Percentiles rank a stretch among this genome's conserved stretches.
Evolutionary conservation across 352 stramenopile genomes (phyloP).

Genomic region (Phytophthora tubulina): DNA sequence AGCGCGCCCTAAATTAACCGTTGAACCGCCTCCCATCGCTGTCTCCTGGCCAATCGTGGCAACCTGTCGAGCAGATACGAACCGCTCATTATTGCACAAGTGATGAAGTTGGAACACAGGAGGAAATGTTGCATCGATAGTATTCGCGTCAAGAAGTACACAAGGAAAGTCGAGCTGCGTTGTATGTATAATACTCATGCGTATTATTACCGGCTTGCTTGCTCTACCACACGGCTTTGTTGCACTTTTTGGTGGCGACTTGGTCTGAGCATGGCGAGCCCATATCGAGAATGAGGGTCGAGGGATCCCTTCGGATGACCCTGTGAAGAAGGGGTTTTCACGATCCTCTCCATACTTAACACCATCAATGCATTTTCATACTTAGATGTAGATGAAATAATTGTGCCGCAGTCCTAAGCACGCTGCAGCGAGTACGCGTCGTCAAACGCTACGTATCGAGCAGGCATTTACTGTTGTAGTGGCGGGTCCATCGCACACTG

Average conservation of each 20-base stretch:
- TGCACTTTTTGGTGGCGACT: constrained; percentile 36
- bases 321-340: constrained; percentile 59
- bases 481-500: no score
- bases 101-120: not conserved
- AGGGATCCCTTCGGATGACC: constrained; percentile 51
- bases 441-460: no score
- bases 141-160: no score
- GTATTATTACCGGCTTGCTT: constrained; percentile 36
- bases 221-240: constrained; percentile 36
- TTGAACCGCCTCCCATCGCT: constrained; percentile 14
- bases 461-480: no score
- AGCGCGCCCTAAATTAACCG: constrained; percentile 27
- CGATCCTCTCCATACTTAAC: constrained; percentile 48
- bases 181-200: not conserved
- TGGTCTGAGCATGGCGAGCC: constrained; percentile 41
- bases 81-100: constrained; percentile 18
- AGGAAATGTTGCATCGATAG: not conserved
- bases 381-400: not conserved
- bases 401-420: not conserved
- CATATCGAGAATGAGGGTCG: constrained; percentile 47
- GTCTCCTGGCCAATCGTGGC: constrained; percentile 22
- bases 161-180: not conserved
- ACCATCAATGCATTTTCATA: constrained; percentile 23
- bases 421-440: not conserved
- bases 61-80: not conserved